phyloP scores from a whole-genome alignment of 257 asterid species.

The Salvia splendens region DNA sequence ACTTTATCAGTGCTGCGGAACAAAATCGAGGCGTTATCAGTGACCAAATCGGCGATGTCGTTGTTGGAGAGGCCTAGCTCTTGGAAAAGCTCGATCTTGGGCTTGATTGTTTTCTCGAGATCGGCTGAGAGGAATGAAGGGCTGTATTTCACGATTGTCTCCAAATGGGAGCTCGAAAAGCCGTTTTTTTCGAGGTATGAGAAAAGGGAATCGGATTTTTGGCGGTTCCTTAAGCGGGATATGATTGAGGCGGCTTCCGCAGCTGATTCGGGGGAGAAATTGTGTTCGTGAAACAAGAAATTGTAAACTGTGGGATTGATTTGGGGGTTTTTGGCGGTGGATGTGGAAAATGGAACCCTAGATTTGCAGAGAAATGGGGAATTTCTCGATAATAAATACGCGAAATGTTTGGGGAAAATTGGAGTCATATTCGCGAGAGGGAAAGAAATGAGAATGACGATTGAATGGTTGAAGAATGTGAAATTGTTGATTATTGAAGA shows the following conservation, averaged over 20 bases:
- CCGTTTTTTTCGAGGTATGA: conserved; percentile 38
- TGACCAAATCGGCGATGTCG: conserved; percentile 34
- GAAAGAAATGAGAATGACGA: not conserved
- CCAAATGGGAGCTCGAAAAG: conserved; percentile 40
- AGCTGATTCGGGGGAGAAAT: conserved; percentile 37
- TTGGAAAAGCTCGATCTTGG: conserved; percentile 42
- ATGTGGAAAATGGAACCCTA: conserved; percentile 18
- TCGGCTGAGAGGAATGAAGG: conserved; percentile 26
- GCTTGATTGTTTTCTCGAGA: conserved; percentile 38
- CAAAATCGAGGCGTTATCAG: conserved; percentile 32
- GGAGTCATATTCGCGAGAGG: not conserved
- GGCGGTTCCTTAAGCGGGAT: conserved; percentile 10
- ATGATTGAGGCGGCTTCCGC: conserved; percentile 26
- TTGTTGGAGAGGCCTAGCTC: conserved; percentile 19
- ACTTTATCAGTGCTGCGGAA: conserved; percentile 20
- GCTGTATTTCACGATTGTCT: conserved; percentile 24
- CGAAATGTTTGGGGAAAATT: not conserved
- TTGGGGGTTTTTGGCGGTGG: conserved; percentile 4
- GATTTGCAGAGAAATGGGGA: conserved; percentile 15
- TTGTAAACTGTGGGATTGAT: conserved; percentile 13
- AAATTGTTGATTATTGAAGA: not conserved
- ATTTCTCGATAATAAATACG: conserved; percentile 1
- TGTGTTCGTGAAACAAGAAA: conserved; percentile 27
- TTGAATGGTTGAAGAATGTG: not conserved
- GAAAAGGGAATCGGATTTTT: conserved; percentile 23